phyloP scores from a whole-genome alignment of 768 basidiomycete species.

The Udeniomyces megalosporus region DNA sequence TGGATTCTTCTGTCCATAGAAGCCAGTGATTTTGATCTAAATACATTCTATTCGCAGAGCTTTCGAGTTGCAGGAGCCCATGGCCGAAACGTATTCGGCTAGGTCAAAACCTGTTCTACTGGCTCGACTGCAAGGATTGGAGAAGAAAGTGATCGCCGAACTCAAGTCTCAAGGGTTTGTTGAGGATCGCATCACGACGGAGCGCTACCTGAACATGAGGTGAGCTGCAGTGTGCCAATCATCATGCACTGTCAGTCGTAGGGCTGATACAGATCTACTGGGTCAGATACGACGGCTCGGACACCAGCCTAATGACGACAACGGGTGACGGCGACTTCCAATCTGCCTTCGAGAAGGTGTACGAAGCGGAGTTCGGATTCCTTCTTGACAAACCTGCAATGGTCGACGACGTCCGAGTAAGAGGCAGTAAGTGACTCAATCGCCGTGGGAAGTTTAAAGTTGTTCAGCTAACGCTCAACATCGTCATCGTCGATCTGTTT shows the following conservation, averaged over 20 bases:
- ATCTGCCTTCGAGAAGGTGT: not conserved
- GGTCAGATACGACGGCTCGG: conserved; percentile 4
- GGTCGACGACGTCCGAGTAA: conserved; percentile 12
- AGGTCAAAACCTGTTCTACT: not conserved
- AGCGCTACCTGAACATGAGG: conserved; percentile 13
- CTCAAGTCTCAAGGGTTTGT: conserved; percentile 6
- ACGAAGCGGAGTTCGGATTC: conserved; percentile 13
- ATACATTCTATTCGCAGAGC: not conserved
- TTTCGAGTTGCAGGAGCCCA: not conserved
- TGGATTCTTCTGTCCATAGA: no score
- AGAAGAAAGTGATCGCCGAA: not conserved
- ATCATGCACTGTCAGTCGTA: no score
- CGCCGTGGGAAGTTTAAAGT: no score
- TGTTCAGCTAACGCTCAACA: no score
- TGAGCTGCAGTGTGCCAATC: not conserved
- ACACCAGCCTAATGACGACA: conserved; percentile 1
- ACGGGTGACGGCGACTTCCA: conserved; percentile 6
- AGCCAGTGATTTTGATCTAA: no score
- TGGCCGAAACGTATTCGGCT: not conserved
- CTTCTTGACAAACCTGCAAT: not conserved
- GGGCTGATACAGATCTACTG: not conserved
- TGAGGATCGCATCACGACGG: not conserved
- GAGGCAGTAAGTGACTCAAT: conserved; percentile 2
- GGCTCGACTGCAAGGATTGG: not conserved
- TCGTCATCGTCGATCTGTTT: no score